Base-by-base conservation (phyloP, 2,329 filamentous ascomycete genomes). In the Penicillium capsulatum region DNA sequence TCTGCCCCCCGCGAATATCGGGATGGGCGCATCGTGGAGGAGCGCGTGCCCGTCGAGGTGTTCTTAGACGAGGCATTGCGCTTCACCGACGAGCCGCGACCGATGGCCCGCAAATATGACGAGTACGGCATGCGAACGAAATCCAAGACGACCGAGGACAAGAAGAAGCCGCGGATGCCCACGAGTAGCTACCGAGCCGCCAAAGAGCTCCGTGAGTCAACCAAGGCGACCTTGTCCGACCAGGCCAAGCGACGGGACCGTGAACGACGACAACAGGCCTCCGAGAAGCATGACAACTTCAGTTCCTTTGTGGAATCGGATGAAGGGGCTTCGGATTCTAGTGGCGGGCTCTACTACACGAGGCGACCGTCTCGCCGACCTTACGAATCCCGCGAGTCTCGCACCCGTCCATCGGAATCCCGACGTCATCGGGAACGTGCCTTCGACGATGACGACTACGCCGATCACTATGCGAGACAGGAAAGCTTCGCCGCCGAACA, bases 11-110 rank as follows among this genome's bases (percentile, higher is more conserved):
- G 65, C 6, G 66, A 71, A 48, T 65, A 59, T 45, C 64, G 69
- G 36, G 62, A 66, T 34, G 67, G 67, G 9, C 63, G 58, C 8
- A 51, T 66, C 27, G 71, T 71, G 42, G 70, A 73, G 50, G 65
- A 71, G 35, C 56, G 68, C 37, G 59, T 55, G 17, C 69, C 69
- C 2, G 57, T 63, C 29, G 58, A 60, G 22, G 47, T 50, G 7
- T 59, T 55, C 43, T 64, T 63, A 32, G 67, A 70, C 17, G 65
- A 69, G 4, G 60, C 64, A n/a, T 36, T 56, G 35, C 53, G 49
- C 9, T 65, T 58, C 35, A 54, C 61, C 10, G 67, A 71, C 3
- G 60, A 67, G 32, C 58, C 60, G 10, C 59, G 63, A 29, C 43
- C 63, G 2, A 61, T 55, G 31, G 59, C 65, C 22, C 63, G 63